Evolutionary conservation across 805 yeast species (phyloP).

Genomic region (Yamadazyma akitaensis): DNA sequence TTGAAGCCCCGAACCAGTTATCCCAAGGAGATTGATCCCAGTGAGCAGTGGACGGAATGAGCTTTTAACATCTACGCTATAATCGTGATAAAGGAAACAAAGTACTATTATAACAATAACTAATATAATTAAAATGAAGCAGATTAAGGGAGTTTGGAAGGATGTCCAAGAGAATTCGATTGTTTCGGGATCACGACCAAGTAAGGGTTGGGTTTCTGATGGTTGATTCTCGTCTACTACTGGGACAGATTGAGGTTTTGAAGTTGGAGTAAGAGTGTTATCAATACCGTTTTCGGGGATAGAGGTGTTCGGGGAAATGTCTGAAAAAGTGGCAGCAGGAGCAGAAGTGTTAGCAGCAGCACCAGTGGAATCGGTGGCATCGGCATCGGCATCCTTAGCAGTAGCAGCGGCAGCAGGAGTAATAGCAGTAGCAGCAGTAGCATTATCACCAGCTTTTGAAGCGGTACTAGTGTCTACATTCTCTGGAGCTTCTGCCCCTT

Average conservation of each 20-base stretch:
- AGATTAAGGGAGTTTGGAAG: constrained; percentile 11
- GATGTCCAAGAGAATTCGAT: not conserved
- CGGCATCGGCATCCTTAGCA: not conserved
- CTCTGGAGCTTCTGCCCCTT: not conserved
- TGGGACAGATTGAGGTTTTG: constrained; percentile 4
- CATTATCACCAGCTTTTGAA: not conserved
- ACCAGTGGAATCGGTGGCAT: not conserved
- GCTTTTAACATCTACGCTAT: constrained; percentile 12
- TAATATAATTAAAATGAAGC: constrained; percentile 11
- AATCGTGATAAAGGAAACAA: constrained; percentile 14
- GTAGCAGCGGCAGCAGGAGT: no score
- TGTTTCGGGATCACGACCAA: not conserved
- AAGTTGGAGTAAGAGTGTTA: not conserved
- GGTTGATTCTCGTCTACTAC: constrained; percentile 8
- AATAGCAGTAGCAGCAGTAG: not conserved
- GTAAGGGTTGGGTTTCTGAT: constrained; percentile 7
- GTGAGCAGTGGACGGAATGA: constrained; percentile 23
- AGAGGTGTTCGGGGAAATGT: constrained; percentile 6
- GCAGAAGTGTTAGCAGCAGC: not conserved
- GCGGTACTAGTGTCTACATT: not conserved
- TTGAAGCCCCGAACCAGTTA: constrained; percentile 26
- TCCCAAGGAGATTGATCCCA: constrained; percentile 20
- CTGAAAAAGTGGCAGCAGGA: not conserved
- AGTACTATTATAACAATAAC: constrained; percentile 11
- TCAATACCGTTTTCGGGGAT: constrained; percentile 1